Conservation (phyloP, 2,329 filamentous ascomycete species). For the Pestalotiopsis sp. region DNA sequence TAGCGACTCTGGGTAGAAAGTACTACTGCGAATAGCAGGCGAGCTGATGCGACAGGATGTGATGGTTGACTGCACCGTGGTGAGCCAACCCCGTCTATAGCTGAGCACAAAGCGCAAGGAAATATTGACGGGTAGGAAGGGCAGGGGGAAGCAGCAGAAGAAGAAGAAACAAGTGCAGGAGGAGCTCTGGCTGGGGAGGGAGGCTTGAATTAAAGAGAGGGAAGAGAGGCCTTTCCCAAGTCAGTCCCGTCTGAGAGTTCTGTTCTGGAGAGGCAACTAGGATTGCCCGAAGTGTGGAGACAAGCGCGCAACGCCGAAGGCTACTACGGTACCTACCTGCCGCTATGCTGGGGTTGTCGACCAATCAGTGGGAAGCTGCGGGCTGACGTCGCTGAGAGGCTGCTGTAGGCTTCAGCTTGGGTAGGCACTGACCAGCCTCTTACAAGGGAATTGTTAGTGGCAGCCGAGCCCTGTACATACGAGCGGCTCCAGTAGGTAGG, state of each 20-base stretch:
- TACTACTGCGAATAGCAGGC: neutral
- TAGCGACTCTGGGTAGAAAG: conserved; percentile 1
- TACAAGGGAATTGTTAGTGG: neutral
- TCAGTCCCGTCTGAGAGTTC: conserved; percentile 11
- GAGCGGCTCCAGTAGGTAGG: neutral
- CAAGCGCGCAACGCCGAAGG: conserved; percentile 3
- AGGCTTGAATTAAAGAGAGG: conserved; percentile 11
- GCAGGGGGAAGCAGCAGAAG: conserved; percentile 1
- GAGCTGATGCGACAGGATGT: neutral
- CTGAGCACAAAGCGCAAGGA: conserved; percentile 10
- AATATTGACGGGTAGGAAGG: neutral
- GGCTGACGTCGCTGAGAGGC: neutral
- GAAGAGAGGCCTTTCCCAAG: conserved; percentile 17
- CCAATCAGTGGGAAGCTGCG: neutral
- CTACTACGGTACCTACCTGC: neutral
- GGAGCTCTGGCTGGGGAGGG: neutral
- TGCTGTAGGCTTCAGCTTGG: neutral
- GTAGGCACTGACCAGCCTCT: neutral
- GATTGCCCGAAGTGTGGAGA: conserved; percentile 15
- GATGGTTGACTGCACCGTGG: conserved; percentile 17
- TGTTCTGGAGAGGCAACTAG: conserved; percentile 12
- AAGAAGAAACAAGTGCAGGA: conserved; percentile 4
- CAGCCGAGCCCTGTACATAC: neutral
- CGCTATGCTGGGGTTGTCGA: neutral
- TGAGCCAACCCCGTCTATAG: conserved; percentile 18